phyloP scores from a whole-genome alignment of 116 monocot species.

The Phalaenopsis hybrid region DNA sequence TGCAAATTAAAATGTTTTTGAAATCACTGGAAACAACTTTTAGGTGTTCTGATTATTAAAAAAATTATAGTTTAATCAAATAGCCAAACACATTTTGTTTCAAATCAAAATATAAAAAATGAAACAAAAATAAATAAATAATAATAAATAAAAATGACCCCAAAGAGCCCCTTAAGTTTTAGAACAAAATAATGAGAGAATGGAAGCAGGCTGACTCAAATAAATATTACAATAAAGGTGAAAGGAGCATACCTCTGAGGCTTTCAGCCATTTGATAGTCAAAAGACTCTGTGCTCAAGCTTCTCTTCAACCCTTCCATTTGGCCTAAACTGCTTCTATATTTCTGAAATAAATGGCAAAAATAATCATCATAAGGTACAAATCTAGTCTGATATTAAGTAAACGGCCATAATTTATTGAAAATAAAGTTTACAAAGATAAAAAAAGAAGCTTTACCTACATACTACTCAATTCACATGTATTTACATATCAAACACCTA shows the following conservation, averaged over 20 bases:
- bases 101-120: no score
- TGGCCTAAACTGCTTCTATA: conserved; percentile 34
- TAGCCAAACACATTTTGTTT: not conserved
- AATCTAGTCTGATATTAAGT: no score
- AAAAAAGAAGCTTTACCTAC: not conserved
- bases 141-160: no score
- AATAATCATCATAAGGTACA: not conserved
- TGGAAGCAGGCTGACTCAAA: not conserved
- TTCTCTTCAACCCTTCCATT: conserved; percentile 65
- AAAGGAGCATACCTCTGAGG: conserved; percentile 30
- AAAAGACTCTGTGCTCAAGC: conserved; percentile 48
- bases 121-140: no score
- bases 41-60: no score
- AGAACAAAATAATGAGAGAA: not conserved
- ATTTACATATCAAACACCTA: no score
- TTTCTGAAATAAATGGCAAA: conserved; percentile 44
- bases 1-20: no score
- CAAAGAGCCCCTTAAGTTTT: not conserved
- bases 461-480: no score
- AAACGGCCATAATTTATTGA: not conserved
- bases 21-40: no score
- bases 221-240: not conserved
- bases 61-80: no score
- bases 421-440: not conserved
- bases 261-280: conserved; percentile 54